Evolutionary conservation across 1,284 basidiomycete genomes (phyloP), one percentile per base, ranked within the genome.

Genomic region (Austroboletus niveus): DNA sequence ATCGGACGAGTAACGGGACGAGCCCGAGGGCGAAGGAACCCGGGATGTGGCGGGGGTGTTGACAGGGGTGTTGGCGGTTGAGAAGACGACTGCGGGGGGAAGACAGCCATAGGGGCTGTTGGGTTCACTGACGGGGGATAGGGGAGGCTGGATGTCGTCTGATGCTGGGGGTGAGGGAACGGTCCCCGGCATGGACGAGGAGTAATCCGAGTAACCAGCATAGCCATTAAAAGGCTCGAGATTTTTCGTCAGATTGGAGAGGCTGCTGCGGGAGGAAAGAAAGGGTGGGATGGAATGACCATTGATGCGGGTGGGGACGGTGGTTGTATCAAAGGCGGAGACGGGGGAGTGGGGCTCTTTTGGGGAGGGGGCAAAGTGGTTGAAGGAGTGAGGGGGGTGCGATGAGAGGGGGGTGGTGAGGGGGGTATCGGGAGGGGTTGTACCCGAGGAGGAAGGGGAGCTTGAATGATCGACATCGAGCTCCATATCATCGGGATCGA

Each of bases 401-500:
- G 67, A 54, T 9, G 71, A 73, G 32, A 77, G 65, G 11, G 79
- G 76, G 0, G 79, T 76, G 5, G 77, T 72, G 47, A 77, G 70
- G 42, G 78, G 77, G 0, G 78, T 79, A 48, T 79, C 78, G 10
- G 79, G 81, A 5, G 74, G 80, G 15, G 73, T 68, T 14, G 76
- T 72, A 10, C 59, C 73, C 45, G 64, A 72, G 40, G 75, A 82
- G 45, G 72, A 78, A 35, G 72, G 78, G 14, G 75, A 78, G 40
- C 67, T 73, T 58, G 70, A 72, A 58, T 69, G 76, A 71, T 84
- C 82, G 27, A 83, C 65, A 47, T 87, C 86, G 27, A 90, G 75
- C 58, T 90, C 88, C 88, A 89, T 90, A 59, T 90, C 87, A 65
- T 89, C 87, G 0, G 85, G 75, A 63, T 89, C 87, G 57, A 88